Base-by-base conservation (phyloP, 2,329 filamentous ascomycete species). In the Aspergillus pseudoglaucus region DNA sequence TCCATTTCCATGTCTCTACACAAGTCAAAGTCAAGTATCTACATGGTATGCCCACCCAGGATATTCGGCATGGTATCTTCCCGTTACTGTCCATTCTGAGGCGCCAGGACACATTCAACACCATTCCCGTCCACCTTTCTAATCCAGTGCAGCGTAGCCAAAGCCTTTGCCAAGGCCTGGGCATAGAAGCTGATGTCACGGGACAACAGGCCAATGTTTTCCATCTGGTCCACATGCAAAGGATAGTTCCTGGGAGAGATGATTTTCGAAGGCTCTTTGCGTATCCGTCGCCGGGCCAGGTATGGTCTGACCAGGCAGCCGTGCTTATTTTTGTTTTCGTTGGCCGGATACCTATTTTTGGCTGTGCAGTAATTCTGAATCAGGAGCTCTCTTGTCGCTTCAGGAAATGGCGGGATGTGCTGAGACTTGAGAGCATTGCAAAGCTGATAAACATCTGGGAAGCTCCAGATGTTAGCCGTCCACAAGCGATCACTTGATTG, bases 61-160 rank as follows among this genome's bases (percentile, higher is more conserved):
- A 48, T 23, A 44, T 55, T 56, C 0, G 47, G 50, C 2, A 52
- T 40, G 3, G 49, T 30, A 9, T 38, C 3, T 18, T 8, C 18
- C 17, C 18, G 17, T 3, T 4, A 7, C 4, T 10, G 10, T 12
- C 10, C 18, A 4, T 49, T 43, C 2, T 49, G 51, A 2, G 57
- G 48, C 0, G 59, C 66, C 2, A 82, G 68, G 0, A 82, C 78
- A 53, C 80, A 81, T 43, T 82, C 76, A 2, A 82, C 67, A 41
- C 80, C 78, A 32, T 74, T 75, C 0, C 70, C 78, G 51, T 82
- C 77, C 0, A 79, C 56, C 9, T 61, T 51, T 0, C 66, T 71
- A 1, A 54, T 41, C 77, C 76, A 82, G 50, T 78, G 72, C 44
- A 81, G 61, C 2, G 75, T 63, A 0, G 78, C 77, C 0, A 82